These are phyloP conservation scores for Geotrichum aggregatum DNA, from an alignment of 1,139 yeast genomes.

Conservation along the genomic window DNA sequence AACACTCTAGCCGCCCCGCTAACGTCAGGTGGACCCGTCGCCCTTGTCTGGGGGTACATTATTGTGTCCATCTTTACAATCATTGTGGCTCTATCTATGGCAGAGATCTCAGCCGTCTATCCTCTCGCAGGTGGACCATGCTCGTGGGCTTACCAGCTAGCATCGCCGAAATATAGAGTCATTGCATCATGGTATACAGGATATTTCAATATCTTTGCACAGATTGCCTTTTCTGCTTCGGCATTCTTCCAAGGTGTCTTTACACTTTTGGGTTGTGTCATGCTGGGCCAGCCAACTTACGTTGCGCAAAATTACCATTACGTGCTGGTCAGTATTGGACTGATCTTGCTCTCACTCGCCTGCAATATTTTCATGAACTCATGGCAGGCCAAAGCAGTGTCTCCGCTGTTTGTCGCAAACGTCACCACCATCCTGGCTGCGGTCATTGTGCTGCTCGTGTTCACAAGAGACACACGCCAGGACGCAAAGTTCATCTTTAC, in stretches of 20 bases:
- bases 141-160: slow-evolving; percentile 28
- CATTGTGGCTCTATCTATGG: slow-evolving; percentile 58
- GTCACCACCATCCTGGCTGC: slow-evolving; percentile 14
- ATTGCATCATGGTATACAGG: slow-evolving; percentile 17
- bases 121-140: slow-evolving; percentile 50
- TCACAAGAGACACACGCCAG: slow-evolving; percentile 25
- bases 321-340: slow-evolving; percentile 17
- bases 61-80: slow-evolving; percentile 55
- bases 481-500: slow-evolving; percentile 26
- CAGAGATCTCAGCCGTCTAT: slow-evolving; percentile 59
- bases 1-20: slow-evolving; percentile 34
- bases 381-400: slow-evolving; percentile 22
- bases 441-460: slow-evolving; percentile 27
- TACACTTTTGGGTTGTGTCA: slow-evolving; percentile 9
- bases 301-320: slow-evolving; percentile 17
- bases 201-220: slow-evolving; percentile 15
- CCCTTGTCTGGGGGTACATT: slow-evolving; percentile 72
- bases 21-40: slow-evolving; percentile 39
- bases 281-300: slow-evolving; percentile 26
- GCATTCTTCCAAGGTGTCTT: slow-evolving; percentile 19
- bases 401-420: slow-evolving; percentile 9
- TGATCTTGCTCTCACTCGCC: slow-evolving; percentile 11
- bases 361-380: slow-evolving; percentile 23
- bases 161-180: slow-evolving; percentile 24
- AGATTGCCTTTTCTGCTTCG: slow-evolving; percentile 18